These are phyloP conservation scores for Terana coerulea DNA, from an alignment of 768 basidiomycete species.

Conservation along the genomic window DNA sequence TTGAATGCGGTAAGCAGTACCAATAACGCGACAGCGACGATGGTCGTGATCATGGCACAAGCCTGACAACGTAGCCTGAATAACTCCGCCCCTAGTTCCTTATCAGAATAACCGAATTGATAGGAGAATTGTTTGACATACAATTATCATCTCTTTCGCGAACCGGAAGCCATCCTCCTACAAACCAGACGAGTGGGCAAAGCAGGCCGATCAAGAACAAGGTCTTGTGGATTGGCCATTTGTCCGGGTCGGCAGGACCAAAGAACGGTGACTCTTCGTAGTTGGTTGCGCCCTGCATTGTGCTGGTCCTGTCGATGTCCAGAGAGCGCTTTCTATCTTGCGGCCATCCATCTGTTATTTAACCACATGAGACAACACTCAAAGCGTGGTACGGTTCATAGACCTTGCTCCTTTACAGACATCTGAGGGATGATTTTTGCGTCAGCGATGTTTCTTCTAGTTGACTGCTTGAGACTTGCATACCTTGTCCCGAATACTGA, in stretches of 20 bases:
- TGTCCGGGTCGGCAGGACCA: constrained; percentile 8
- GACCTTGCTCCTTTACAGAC: no score
- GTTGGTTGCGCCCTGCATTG: neutral
- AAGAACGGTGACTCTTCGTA: constrained; percentile 10
- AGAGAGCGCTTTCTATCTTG: neutral
- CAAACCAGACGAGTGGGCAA: constrained; percentile 18
- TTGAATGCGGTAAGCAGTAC: constrained; percentile 17
- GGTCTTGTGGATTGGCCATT: constrained; percentile 17
- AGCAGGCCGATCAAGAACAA: constrained; percentile 16
- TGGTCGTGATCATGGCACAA: constrained; percentile 13
- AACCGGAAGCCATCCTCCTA: constrained; percentile 15
- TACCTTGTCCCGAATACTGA: no score
- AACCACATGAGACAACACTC: no score
- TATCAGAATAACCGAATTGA: neutral
- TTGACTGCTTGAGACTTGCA: no score
- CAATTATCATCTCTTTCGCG: constrained; percentile 15
- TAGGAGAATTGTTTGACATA: constrained; percentile 1
- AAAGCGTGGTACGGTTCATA: no score
- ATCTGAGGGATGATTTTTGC: no score
- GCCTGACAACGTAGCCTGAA: constrained; percentile 18
- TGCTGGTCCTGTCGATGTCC: neutral
- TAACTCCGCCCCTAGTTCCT: constrained; percentile 18
- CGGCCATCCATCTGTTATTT: neutral
- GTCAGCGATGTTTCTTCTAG: no score
- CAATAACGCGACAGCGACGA: constrained; percentile 14